Percentiles rank a stretch among this genome's conserved stretches.
These are phyloP conservation scores for Protea cynaroides DNA, from an alignment of 164 flowering plant species.

Conservation along the genomic window DNA sequence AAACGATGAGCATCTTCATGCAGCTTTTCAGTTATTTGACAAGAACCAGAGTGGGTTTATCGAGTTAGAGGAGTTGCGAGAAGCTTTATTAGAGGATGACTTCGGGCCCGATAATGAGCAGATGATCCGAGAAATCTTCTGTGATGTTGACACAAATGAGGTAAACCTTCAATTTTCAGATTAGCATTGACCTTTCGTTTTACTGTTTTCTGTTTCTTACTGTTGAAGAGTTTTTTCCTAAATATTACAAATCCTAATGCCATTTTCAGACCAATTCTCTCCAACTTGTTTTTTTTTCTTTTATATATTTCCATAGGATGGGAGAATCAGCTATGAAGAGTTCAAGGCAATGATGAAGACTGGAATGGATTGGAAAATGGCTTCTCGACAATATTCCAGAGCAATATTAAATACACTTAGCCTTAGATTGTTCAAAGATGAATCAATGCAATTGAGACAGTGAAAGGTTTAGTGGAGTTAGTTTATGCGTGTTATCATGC, in stretches of 20 bases:
- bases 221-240: background rate
- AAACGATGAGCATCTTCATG: constrained; percentile 45
- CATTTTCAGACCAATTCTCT: too few species aligned
- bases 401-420: constrained; percentile 69
- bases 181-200: too few species aligned
- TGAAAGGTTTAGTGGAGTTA: background rate
- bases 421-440: constrained; percentile 49
- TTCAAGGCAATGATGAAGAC: constrained; percentile 66
- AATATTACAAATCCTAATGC: background rate
- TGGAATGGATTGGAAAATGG: constrained; percentile 81
- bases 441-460: constrained; percentile 13
- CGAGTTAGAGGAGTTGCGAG: constrained; percentile 65
- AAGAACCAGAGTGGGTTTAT: constrained; percentile 66
- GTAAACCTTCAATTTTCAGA: constrained; percentile 18
- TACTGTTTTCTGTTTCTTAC: background rate
- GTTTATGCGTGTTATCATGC: background rate
- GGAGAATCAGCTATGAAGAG: constrained; percentile 69
- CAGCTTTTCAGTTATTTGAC: constrained; percentile 65
- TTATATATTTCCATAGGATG: constrained; percentile 45
- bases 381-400: constrained; percentile 71
- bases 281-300: background rate
- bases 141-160: constrained; percentile 66
- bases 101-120: constrained; percentile 43
- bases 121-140: constrained; percentile 50
- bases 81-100: constrained; percentile 45